Base-by-base conservation (phyloP, 768 basidiomycete species). In the Phylloporus scabripes region DNA sequence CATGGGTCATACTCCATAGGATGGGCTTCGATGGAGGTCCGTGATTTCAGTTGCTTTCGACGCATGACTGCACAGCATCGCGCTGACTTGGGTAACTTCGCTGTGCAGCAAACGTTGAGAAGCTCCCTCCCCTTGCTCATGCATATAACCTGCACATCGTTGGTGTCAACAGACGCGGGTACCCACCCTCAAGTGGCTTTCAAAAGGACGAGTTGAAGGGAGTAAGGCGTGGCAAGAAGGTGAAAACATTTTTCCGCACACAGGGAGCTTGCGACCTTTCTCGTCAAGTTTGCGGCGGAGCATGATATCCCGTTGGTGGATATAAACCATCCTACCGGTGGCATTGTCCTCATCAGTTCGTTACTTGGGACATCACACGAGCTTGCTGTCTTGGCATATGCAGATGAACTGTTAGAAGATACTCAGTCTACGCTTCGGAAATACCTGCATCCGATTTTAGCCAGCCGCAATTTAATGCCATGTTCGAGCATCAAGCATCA, bases 161-260 rank as follows among this genome's bases (percentile, higher is more conserved):
- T 42, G 51, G 59, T 14, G 15, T 63, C 11, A 53, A 65, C 34
- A 52, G 62, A 41, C 64, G 64, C 5, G 64, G 61, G 1, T 65
- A 63, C 11, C 2, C 44, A 1, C 63, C 63, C 8, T 63, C 61
- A 11, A 63, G 63, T n/a, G 31, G 42, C 20, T 58, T 63, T 21
- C 14, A 23, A 14, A 47, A 60, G 5, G 36, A 46, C 1, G 60
- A 60, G 12, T 5, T 60, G 5, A 4, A 23, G 0, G 18, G 45
- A 11, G 17, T 61, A 36, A 60, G 60, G 2, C 21, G 5, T 3
- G 42, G 42, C 20, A 61, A 60, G 53, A 61, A 40, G 42, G 28
- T 34, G 1, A 60, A 50, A 26, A 29, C 46, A 0, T 62, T 49
- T 45, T 49, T 39, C 11, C 50, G 59, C 5, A n/a, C 33, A 3